Evolutionary conservation across 805 yeast genomes (phyloP).

Genomic region (Myxozyma neotropica): DNA sequence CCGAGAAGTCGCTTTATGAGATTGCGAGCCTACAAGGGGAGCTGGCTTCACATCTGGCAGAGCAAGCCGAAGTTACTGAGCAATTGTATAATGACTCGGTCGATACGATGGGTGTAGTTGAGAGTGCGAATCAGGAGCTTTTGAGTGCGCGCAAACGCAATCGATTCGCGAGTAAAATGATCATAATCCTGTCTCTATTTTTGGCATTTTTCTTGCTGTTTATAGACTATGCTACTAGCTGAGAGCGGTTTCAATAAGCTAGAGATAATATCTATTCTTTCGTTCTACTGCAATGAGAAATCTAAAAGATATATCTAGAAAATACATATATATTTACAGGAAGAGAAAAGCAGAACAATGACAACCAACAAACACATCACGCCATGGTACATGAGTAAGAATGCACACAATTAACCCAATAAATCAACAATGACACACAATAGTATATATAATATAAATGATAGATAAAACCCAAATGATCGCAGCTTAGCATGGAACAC

Average conservation of each 20-base stretch:
- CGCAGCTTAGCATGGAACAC: too few relatives aligned
- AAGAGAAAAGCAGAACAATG: background rate
- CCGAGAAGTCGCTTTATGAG: slow-evolving; percentile 53
- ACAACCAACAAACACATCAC: slow-evolving; percentile 2
- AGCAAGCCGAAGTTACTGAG: slow-evolving; percentile 71
- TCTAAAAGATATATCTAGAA: background rate
- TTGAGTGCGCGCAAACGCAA: slow-evolving; percentile 68
- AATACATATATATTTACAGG: background rate
- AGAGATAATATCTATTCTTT: background rate
- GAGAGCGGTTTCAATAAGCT: background rate
- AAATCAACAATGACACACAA: background rate
- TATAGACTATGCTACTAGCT: slow-evolving; percentile 28
- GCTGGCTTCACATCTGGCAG: slow-evolving; percentile 67
- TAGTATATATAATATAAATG: too few relatives aligned
- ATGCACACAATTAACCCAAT: background rate
- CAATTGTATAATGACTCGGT: slow-evolving; percentile 66
- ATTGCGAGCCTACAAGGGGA: slow-evolving; percentile 76
- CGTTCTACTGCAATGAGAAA: background rate
- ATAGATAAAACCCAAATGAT: too few relatives aligned
- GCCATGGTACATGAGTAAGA: background rate
- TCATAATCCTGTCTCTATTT: slow-evolving; percentile 57
- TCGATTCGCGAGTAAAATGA: slow-evolving; percentile 59
- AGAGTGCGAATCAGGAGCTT: slow-evolving; percentile 70
- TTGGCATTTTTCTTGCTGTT: slow-evolving; percentile 60
- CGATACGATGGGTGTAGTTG: slow-evolving; percentile 64